Conservation (phyloP, 139 green algal species). For the Chlamydomonas incerta region DNA sequence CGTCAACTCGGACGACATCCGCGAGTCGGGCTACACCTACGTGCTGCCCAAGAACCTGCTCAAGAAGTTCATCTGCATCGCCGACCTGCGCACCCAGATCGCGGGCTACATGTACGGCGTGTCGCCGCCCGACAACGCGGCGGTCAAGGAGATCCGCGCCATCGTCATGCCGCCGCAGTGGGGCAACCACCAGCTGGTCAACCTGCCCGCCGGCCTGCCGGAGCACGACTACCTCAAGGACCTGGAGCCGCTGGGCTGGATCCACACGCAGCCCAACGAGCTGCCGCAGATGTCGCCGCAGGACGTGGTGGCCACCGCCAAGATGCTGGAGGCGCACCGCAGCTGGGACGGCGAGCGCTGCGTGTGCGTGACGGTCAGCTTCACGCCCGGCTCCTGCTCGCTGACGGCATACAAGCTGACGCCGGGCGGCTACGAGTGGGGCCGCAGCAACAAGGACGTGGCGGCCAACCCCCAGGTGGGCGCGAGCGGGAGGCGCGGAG, state of each 20-base stretch:
- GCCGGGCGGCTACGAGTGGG: slow-evolving; percentile 91
- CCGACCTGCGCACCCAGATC: slow-evolving; percentile 97
- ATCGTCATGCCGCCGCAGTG: slow-evolving; percentile 98
- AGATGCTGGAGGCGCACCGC: slow-evolving; percentile 95
- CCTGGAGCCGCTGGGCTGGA: slow-evolving; percentile 98
- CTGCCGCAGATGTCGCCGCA: slow-evolving; percentile 90
- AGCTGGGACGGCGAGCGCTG: slow-evolving; percentile 97
- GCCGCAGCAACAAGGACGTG: slow-evolving; percentile 89
- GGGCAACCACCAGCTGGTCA: slow-evolving; percentile 95
- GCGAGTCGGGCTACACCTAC: slow-evolving; percentile 96
- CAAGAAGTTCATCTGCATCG: slow-evolving; percentile 99
- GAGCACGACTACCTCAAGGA: slow-evolving; percentile 97
- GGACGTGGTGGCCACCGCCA: slow-evolving; percentile 93
- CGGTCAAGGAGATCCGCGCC: slow-evolving; percentile 96
- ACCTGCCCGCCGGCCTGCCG: slow-evolving; percentile 88
- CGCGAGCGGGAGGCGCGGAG: no score
- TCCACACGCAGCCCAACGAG: slow-evolving; percentile 99
- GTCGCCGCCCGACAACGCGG: slow-evolving; percentile 93
- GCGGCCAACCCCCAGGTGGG: slow-evolving; percentile 75
- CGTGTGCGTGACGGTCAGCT: slow-evolving; percentile 93
- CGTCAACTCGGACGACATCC: slow-evolving; percentile 97
- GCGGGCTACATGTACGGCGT: slow-evolving; percentile 95
- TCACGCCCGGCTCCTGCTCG: slow-evolving; percentile 96
- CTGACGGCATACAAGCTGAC: slow-evolving; percentile 99
- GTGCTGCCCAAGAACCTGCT: slow-evolving; percentile 99